These are phyloP conservation scores for Bipolaris gigantea DNA, from an alignment of 2,329 filamentous ascomycete genomes.

Conservation along the genomic window DNA sequence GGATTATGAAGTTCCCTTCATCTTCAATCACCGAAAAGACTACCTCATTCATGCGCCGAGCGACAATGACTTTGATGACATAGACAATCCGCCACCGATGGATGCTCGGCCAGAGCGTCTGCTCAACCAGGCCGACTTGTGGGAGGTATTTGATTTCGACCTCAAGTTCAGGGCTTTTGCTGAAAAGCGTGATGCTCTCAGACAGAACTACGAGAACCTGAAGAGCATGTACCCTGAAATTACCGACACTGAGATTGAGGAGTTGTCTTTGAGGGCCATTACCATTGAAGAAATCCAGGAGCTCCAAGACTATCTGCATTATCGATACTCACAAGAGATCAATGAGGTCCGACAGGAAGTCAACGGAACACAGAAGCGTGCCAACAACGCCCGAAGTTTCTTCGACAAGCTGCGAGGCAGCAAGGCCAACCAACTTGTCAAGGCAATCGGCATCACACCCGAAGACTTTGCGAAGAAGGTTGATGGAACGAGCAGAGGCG, in stretches of 20 bases:
- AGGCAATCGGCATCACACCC: constrained; percentile 85
- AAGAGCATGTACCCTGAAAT: constrained; percentile 61
- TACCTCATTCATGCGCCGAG: constrained; percentile 88
- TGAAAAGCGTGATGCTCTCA: constrained; percentile 85
- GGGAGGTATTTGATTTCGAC: constrained; percentile 92
- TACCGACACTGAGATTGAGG: constrained; percentile 74
- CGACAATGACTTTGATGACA: constrained; percentile 61
- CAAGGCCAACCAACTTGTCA: constrained; percentile 78
- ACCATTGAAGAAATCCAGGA: constrained; percentile 97
- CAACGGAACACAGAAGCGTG: constrained; percentile 73
- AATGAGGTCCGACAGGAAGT: constrained; percentile 72
- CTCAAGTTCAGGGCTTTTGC: constrained; percentile 91
- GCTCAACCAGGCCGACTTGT: constrained; percentile 87
- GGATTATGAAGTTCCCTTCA: constrained; percentile 93
- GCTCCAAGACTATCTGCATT: constrained; percentile 93
- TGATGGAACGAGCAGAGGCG: constrained; percentile 72
- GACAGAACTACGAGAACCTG: constrained; percentile 75
- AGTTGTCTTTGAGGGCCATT: constrained; percentile 76
- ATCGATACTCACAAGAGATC: constrained; percentile 82
- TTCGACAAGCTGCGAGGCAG: constrained; percentile 84
- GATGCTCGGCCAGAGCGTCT: constrained; percentile 81
- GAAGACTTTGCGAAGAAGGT: constrained; percentile 88
- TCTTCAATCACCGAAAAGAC: constrained; percentile 97
- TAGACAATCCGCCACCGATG: constrained; percentile 70
- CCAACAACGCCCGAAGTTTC: constrained; percentile 76